Percentiles rank a stretch among this genome's conserved stretches.
Conservation (phyloP, 2,329 filamentous ascomycete species). For the Penicillium janthinellum region DNA sequence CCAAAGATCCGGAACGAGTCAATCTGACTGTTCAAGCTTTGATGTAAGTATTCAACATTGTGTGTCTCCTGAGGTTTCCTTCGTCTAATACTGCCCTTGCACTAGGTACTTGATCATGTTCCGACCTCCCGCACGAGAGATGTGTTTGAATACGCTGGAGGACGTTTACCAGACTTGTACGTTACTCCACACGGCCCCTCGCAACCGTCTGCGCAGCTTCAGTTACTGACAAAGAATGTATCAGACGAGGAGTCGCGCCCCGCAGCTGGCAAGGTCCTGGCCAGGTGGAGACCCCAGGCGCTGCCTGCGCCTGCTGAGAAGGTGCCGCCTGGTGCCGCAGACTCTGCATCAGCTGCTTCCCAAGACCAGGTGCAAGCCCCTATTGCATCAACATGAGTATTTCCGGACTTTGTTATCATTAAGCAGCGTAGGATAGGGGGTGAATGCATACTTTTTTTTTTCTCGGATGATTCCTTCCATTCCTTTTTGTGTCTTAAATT, state of each 20-base stretch:
- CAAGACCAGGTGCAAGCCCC: constrained; percentile 13
- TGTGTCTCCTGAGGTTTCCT: too few species aligned
- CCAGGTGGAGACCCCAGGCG: constrained; percentile 56
- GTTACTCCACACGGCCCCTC: constrained; percentile 16
- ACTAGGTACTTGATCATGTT: constrained; percentile 58
- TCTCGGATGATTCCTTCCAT: too few species aligned
- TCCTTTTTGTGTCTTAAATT: too few species aligned
- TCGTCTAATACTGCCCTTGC: neutral
- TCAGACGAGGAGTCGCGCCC: constrained; percentile 51
- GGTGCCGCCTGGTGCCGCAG: constrained; percentile 9
- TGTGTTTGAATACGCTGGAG: constrained; percentile 60
- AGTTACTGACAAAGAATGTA: neutral
- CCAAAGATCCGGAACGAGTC: constrained; percentile 65
- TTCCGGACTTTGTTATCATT: neutral
- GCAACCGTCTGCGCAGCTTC: neutral
- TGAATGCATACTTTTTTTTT: too few species aligned
- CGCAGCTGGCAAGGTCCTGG: constrained; percentile 56
- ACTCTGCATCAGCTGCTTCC: constrained; percentile 12
- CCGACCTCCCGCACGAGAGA: constrained; percentile 60
- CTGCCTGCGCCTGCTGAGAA: constrained; percentile 17
- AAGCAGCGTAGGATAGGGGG: too few species aligned
- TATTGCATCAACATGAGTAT: constrained; percentile 6
- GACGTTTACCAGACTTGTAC: constrained; percentile 60
- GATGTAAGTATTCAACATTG: constrained; percentile 46
- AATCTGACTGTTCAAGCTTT: constrained; percentile 60